These are phyloP conservation scores for Pluteus cervinus DNA, from an alignment of 768 basidiomycete species.

Conservation along the genomic window DNA sequence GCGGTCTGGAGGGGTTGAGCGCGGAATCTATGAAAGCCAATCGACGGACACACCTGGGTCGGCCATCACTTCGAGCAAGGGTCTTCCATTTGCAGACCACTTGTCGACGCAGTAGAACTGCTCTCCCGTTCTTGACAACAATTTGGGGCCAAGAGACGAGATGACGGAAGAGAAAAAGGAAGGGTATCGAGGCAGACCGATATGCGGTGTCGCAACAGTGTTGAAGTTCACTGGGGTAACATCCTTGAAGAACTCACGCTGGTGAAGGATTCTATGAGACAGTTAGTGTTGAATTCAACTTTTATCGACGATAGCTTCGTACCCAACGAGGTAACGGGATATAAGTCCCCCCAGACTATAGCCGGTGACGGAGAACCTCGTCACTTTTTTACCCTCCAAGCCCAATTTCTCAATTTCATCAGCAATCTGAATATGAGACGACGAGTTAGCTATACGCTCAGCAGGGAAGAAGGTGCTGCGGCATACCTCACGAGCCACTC, in stretches of 20 bases:
- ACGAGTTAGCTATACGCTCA: background rate
- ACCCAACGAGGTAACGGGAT: slow-evolving; percentile 6
- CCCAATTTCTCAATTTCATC: slow-evolving; percentile 50
- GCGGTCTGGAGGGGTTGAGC: slow-evolving; percentile 36
- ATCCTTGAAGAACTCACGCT: slow-evolving; percentile 63
- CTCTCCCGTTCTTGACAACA: slow-evolving; percentile 75
- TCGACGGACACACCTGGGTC: slow-evolving; percentile 54
- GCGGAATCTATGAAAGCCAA: no score
- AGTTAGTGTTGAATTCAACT: slow-evolving; percentile 16
- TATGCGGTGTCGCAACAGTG: slow-evolving; percentile 78
- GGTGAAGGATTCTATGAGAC: slow-evolving; percentile 48
- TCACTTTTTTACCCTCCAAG: slow-evolving; percentile 49
- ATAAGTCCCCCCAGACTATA: slow-evolving; percentile 75
- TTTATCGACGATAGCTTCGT: slow-evolving; percentile 51
- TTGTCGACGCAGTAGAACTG: slow-evolving; percentile 73
- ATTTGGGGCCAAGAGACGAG: slow-evolving; percentile 53
- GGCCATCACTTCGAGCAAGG: slow-evolving; percentile 71
- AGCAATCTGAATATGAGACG: slow-evolving; percentile 42
- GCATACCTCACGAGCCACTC: slow-evolving; percentile 72
- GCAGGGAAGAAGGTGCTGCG: background rate
- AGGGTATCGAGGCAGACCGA: slow-evolving; percentile 65
- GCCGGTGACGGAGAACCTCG: slow-evolving; percentile 68
- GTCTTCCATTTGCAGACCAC: slow-evolving; percentile 61
- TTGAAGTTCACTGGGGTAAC: slow-evolving; percentile 76
- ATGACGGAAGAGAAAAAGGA: slow-evolving; percentile 51